Conservation (phyloP, 169 alveolate genomes). For the Plasmodium falciparum region DNA sequence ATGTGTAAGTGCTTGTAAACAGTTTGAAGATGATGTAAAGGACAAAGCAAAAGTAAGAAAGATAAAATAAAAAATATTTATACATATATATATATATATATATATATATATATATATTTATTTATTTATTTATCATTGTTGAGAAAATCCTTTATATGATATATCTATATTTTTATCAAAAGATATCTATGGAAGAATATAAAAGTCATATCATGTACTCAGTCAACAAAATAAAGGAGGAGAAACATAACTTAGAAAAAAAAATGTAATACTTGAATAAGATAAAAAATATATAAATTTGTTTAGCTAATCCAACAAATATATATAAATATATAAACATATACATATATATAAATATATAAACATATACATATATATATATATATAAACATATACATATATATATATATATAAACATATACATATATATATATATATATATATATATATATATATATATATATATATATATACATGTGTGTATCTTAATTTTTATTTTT, state of each 20-base stretch:
- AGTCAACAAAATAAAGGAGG: slow-evolving; percentile 16
- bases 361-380: no score
- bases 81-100: not conserved
- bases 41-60: slow-evolving; percentile 51
- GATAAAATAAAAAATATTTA: not conserved
- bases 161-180: not conserved
- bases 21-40: slow-evolving; percentile 57
- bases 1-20: slow-evolving; percentile 53
- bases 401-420: no score
- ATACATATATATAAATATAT: no score
- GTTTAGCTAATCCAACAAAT: no score
- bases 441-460: no score
- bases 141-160: not conserved
- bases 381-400: no score
- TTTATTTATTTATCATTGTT: not conserved
- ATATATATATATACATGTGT: not conserved
- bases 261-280: slow-evolving; percentile 19
- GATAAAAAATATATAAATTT: no score
- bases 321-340: not conserved
- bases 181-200: slow-evolving; percentile 17
- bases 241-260: slow-evolving; percentile 40
- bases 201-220: slow-evolving; percentile 1
- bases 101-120: slow-evolving; percentile 5
- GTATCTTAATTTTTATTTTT: not conserved
- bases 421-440: no score